Evolutionary conservation across 768 basidiomycete genomes (phyloP).

Genomic region (Daedaleopsis nitida): DNA sequence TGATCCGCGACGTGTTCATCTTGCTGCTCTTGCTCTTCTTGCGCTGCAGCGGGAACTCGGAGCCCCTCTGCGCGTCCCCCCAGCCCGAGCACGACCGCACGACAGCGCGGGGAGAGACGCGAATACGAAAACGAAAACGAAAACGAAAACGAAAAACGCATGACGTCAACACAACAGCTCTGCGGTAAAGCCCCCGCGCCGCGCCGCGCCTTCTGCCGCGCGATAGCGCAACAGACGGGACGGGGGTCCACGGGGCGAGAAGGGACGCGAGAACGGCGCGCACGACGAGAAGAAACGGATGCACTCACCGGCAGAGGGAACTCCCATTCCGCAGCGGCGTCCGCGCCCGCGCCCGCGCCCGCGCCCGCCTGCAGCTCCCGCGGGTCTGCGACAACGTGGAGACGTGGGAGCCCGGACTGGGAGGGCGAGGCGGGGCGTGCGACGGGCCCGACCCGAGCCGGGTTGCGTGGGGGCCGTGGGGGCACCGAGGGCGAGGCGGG

Average conservation of each 20-base stretch:
- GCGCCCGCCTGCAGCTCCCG: background rate
- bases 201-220: background rate
- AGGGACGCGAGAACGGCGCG: background rate
- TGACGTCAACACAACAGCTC: slow-evolving; percentile 10
- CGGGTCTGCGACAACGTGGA: slow-evolving; percentile 1
- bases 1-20: slow-evolving; percentile 2
- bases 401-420: background rate
- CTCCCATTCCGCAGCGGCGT: slow-evolving; percentile 14
- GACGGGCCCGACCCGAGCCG: slow-evolving; percentile 14
- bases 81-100: too few relatives aligned
- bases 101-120: too few relatives aligned
- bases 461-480: slow-evolving; percentile 24
- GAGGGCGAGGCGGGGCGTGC: slow-evolving; percentile 13
- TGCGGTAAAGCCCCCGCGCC: background rate
- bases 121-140: too few relatives aligned
- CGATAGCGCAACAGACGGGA: background rate
- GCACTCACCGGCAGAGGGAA: slow-evolving; percentile 20
- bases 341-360: background rate
- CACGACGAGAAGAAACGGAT: background rate
- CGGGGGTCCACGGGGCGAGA: background rate
- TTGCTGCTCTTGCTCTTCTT: slow-evolving; percentile 23
- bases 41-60: slow-evolving; percentile 19
- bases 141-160: background rate
- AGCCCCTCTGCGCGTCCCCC: slow-evolving; percentile 8
- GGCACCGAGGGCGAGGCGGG: slow-evolving; percentile 12